Percentiles rank a stretch among this genome's conserved stretches.
Conservation (phyloP, 129 eudicot genomes). For the Flaveria sonorensis region DNA sequence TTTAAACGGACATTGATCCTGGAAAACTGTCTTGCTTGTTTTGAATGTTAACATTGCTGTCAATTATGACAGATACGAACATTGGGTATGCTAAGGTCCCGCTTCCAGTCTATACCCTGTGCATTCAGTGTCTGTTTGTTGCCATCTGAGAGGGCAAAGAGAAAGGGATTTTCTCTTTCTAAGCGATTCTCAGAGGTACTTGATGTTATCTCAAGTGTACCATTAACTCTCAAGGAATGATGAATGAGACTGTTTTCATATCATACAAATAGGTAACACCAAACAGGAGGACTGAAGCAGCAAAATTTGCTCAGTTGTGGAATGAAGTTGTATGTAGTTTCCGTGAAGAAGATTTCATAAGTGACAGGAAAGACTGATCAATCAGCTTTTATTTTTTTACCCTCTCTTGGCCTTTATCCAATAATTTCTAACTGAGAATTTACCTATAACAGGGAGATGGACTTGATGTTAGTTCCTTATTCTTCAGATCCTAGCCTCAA, state of each 20-base stretch:
- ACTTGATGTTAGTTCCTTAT: slow-evolving; percentile 89
- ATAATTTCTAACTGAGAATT: slow-evolving; percentile 15
- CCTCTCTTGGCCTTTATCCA: slow-evolving; percentile 16
- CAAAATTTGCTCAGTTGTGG: slow-evolving; percentile 96
- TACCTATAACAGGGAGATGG: slow-evolving; percentile 91
- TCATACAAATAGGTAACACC: slow-evolving; percentile 58
- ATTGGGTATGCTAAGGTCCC: slow-evolving; percentile 84
- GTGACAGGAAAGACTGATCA: slow-evolving; percentile 80
- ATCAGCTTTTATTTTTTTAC: slow-evolving; percentile 20
- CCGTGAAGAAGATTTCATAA: slow-evolving; percentile 96
- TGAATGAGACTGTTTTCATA: slow-evolving; percentile 24
- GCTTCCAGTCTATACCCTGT: slow-evolving; percentile 94
- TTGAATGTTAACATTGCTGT: slow-evolving; percentile 15
- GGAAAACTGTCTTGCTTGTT: slow-evolving; percentile 18
- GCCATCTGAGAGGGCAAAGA: slow-evolving; percentile 72
- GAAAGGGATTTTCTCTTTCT: slow-evolving; percentile 72
- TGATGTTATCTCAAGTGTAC: slow-evolving; percentile 12
- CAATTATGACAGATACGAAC: slow-evolving; percentile 76
- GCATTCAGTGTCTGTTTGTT: slow-evolving; percentile 85
- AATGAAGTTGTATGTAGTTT: slow-evolving; percentile 87
- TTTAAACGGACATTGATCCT: slow-evolving; percentile 11
- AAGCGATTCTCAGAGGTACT: slow-evolving; percentile 78
- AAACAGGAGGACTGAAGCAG: slow-evolving; percentile 94
- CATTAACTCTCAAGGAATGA: slow-evolving; percentile 9
- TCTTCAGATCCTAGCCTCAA: slow-evolving; percentile 89